phyloP scores from a whole-genome alignment of 768 basidiomycete species.

The Rhizopogon vulgaris region DNA sequence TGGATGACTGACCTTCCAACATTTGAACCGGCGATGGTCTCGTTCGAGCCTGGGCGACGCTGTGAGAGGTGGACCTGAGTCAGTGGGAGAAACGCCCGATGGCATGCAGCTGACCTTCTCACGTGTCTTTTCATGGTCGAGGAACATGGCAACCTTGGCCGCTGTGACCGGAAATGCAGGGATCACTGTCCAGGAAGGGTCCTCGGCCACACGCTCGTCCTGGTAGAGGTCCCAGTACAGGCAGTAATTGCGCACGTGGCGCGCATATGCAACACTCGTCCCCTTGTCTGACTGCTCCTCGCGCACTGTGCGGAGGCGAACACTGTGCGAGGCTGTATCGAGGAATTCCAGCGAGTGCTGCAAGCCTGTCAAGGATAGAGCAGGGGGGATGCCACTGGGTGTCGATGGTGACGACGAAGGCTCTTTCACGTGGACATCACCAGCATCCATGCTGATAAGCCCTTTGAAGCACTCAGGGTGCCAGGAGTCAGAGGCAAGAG shows the following conservation, averaged over 20 bases:
- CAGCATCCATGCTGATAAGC: no score
- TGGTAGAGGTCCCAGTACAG: conserved; percentile 18
- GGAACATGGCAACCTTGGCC: conserved; percentile 25
- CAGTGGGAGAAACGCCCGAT: background rate
- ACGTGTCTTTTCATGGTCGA: conserved; percentile 22
- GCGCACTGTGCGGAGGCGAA: background rate
- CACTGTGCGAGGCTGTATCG: background rate
- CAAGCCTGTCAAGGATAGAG: no score
- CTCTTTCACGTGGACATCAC: no score
- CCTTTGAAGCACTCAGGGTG: no score
- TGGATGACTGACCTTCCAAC: conserved; percentile 22
- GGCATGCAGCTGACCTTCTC: conserved; percentile 20
- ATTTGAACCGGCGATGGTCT: conserved; percentile 12
- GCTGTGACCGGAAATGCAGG: conserved; percentile 24
- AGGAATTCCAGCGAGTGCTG: no score
- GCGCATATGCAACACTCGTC: conserved; percentile 16
- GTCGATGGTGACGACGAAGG: no score
- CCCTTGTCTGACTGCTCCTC: conserved; percentile 17
- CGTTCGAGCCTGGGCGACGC: conserved; percentile 7
- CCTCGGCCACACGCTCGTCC: background rate
- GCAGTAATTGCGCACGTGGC: conserved; percentile 23
- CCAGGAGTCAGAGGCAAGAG: no score
- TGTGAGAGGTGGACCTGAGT: background rate
- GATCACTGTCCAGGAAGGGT: conserved; percentile 7
- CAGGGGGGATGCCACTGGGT: no score